Evolutionary conservation across 306 rosid species (phyloP), one percentile per base, ranked within the genome.

Genomic region (Pterocarpus santalinus): DNA sequence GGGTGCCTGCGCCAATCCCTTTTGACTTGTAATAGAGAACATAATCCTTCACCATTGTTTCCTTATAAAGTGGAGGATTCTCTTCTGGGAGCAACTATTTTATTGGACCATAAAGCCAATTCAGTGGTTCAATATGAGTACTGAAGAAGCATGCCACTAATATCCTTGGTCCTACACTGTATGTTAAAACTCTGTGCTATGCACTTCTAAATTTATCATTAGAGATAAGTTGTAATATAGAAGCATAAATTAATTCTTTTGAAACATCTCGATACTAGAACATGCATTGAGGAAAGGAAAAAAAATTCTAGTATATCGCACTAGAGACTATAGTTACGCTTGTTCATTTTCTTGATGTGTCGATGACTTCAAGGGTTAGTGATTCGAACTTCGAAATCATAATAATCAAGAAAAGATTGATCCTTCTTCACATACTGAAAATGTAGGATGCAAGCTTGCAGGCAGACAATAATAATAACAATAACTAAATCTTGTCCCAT

Each of bases 171-270:
- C 80, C 80, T 49, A n/a, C 28, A 2, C 5, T 6, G 53, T 64
- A 34, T 16, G 81, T 73, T 49, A 76, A 51, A 35, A 76, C 73
- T 51, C 73, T 76, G 63, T 76, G 81, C 71, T 32, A 49, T 1
- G 53, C 52, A 64, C 81, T 64, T 73, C 51, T 76, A 33, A 76
- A 76, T 51, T 38, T 76, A n/a, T 76, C 81, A 65, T 76, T 64
- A 34, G 73, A n/a, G 13, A 76, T 16, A 76, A 76, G 73, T 73
- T 76, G 73, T 51, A 76, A 0, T 3, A 14, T 52, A 76, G 28
- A 49, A 63, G 46, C 47, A 0, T 7, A 6, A 49, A 32, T 32
- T 5, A 47, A 69, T 61, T 47, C 13, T 44, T 28, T 17, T 6
- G 8, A 17, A 43, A 39, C 72, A 17, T 67, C 5, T 39, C 8